Conservation (phyloP, 345 rosid species). For the Ceriops decandra region DNA sequence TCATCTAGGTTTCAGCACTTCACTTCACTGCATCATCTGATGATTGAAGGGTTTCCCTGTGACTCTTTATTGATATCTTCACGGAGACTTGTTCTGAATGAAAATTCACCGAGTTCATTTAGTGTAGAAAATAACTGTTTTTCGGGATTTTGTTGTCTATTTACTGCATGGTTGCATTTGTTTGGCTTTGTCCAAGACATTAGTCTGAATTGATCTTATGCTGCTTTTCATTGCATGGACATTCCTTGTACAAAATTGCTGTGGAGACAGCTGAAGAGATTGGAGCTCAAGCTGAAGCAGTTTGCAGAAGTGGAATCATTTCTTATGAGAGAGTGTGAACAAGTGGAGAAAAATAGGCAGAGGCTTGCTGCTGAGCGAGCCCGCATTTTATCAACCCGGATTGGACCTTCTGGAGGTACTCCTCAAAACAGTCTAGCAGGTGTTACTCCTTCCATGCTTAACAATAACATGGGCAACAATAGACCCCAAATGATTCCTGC, state of each 20-base stretch:
- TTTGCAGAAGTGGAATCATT: conserved; percentile 95
- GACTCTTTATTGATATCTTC: background rate
- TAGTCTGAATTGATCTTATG: background rate
- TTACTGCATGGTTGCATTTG: background rate
- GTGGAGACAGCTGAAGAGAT: conserved; percentile 65
- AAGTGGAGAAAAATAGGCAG: conserved; percentile 91
- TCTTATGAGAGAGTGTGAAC: conserved; percentile 94
- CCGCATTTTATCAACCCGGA: conserved; percentile 56
- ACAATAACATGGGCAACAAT: conserved; percentile 43
- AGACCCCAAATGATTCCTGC: conserved; percentile 53
- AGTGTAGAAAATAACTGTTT: background rate
- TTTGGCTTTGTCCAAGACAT: background rate
- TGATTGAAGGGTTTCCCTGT: background rate
- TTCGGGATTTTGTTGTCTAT: background rate
- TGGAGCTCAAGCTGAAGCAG: conserved; percentile 97
- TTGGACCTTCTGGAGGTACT: conserved; percentile 50
- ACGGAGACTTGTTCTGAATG: background rate
- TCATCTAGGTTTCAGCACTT: too few relatives aligned
- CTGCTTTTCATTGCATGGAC: background rate
- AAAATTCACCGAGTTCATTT: background rate
- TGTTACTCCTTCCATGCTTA: conserved; percentile 47
- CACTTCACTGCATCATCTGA: background rate
- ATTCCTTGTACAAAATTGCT: background rate
- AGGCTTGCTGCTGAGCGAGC: conserved; percentile 69
- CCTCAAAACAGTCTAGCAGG: conserved; percentile 49